phyloP scores from a whole-genome alignment of 345 rosid genomes.

The Camelina laxa region DNA sequence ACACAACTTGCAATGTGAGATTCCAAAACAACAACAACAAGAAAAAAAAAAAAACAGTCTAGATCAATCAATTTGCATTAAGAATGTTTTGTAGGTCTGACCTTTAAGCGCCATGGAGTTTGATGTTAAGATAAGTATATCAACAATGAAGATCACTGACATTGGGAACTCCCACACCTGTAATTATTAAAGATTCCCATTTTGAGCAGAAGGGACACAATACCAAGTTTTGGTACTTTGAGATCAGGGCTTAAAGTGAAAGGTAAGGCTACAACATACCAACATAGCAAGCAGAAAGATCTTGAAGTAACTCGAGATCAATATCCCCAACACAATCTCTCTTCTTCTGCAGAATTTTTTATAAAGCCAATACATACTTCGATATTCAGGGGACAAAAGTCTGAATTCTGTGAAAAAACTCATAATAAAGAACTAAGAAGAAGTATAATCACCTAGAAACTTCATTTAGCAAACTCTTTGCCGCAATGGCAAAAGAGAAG shows the following conservation, averaged over 20 bases:
- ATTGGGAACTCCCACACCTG: conserved; percentile 93
- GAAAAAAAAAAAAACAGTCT: conserved; percentile 5
- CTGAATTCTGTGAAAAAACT: neutral
- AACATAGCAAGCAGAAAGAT: conserved; percentile 67
- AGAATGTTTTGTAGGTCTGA: conserved; percentile 40
- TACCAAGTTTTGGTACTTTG: neutral
- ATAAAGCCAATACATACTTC: neutral
- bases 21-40: conserved; percentile 24
- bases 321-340: conserved; percentile 56
- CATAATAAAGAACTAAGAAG: neutral
- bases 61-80: neutral
- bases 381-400: conserved; percentile 1
- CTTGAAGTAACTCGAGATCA: conserved; percentile 86
- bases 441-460: conserved; percentile 52
- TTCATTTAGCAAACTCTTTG: conserved; percentile 50
- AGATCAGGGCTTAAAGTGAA: neutral
- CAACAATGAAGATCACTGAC: conserved; percentile 68
- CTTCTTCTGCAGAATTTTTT: conserved; percentile 40
- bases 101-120: conserved; percentile 81
- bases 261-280: conserved; percentile 50
- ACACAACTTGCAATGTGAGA: conserved; percentile 17
- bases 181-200: neutral
- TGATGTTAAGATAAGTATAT: conserved; percentile 78
- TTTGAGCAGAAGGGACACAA: conserved; percentile 5
- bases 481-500: conserved; percentile 52